Percentiles rank a stretch among this genome's conserved stretches.
phyloP scores from a whole-genome alignment of 345 rosid species.

The Salix udensis region DNA sequence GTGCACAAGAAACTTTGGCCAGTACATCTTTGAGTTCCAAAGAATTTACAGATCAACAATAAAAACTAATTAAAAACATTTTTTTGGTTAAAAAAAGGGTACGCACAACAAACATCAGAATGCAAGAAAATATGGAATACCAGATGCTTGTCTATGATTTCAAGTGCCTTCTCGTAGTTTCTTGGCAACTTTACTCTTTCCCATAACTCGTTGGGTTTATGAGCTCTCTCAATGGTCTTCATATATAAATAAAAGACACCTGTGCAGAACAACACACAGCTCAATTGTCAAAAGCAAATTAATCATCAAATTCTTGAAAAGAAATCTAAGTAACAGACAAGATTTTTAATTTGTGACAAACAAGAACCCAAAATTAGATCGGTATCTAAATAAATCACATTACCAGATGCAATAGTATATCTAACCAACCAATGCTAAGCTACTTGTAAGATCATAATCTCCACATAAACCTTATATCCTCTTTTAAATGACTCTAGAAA shows the following conservation, averaged over 20 bases:
- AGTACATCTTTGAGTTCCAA: slow-evolving; percentile 52
- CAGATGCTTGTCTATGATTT: slow-evolving; percentile 81
- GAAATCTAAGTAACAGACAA: neutral
- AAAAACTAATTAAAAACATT: neutral
- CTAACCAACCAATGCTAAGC: neutral
- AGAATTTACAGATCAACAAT: neutral
- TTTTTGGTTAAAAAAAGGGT: neutral
- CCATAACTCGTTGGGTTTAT: slow-evolving; percentile 83
- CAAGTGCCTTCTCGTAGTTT: slow-evolving; percentile 91
- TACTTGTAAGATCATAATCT: neutral
- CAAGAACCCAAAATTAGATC: neutral
- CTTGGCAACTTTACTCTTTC: slow-evolving; percentile 80
- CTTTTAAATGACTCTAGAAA: neutral
- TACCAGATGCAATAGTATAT: neutral
- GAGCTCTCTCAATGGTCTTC: slow-evolving; percentile 98
- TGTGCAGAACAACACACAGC: slow-evolving; percentile 20
- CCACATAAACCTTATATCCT: neutral
- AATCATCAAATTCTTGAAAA: neutral
- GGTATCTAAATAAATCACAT: neutral
- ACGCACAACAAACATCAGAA: neutral
- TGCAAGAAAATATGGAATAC: slow-evolving; percentile 31
- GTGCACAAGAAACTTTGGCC: slow-evolving; percentile 88
- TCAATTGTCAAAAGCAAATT: neutral
- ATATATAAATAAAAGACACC: slow-evolving; percentile 89
- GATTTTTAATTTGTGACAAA: neutral